Percentiles rank a stretch among this genome's conserved stretches.
Conservation (phyloP, 1,284 basidiomycete species). For the Leccinum fuscescens region DNA sequence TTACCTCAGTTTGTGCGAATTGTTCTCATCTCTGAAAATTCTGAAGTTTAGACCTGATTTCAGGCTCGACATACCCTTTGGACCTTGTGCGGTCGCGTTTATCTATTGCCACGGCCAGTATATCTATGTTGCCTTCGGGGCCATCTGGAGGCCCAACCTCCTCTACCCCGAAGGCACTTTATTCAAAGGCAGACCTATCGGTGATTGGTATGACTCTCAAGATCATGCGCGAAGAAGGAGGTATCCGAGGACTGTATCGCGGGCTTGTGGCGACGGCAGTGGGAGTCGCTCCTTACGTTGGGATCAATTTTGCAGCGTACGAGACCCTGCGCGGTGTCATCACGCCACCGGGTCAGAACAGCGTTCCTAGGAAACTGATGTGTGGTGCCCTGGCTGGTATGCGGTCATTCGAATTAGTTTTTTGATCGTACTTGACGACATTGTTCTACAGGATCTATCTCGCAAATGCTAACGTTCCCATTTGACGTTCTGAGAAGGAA, state of each 20-base stretch:
- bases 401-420: not conserved
- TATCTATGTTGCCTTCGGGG: conserved; percentile 37
- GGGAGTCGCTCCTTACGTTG: conserved; percentile 92
- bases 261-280: conserved; percentile 86
- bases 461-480: conserved; percentile 93
- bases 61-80: conserved; percentile 88
- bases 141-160: conserved; percentile 28
- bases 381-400: conserved; percentile 78
- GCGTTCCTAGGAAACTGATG: conserved; percentile 57
- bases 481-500: conserved; percentile 92
- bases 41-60: conserved; percentile 8
- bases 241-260: conserved; percentile 82
- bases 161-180: conserved; percentile 34
- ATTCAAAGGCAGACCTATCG: conserved; percentile 60
- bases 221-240: conserved; percentile 90
- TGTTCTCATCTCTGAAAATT: conserved; percentile 15
- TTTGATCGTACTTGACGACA: conserved; percentile 9
- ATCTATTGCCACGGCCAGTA: conserved; percentile 86
- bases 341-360: conserved; percentile 75
- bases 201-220: conserved; percentile 88
- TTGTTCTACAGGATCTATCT: conserved; percentile 62
- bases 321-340: conserved; percentile 69
- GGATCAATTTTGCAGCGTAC: conserved; percentile 82
- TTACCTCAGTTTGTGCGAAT: conserved; percentile 78
- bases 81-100: conserved; percentile 91